Conservation (phyloP, 768 basidiomycete genomes). For the Macrolepiota albuminosa region DNA sequence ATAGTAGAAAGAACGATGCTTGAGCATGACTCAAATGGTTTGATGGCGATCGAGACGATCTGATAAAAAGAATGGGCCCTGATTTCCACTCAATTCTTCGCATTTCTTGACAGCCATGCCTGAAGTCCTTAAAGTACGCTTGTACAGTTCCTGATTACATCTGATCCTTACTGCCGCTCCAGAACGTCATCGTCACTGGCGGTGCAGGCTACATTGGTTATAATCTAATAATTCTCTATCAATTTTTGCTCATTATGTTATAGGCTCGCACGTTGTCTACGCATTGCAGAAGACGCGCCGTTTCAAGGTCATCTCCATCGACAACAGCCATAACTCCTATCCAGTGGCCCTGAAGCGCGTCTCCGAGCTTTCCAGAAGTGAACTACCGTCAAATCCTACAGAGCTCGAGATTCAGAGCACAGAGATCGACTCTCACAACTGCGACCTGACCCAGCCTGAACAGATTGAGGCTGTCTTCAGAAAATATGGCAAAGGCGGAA, state of each 20-base stretch:
- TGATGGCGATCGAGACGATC: constrained; percentile 10
- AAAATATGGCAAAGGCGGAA: constrained; percentile 80
- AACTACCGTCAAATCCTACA: constrained; percentile 62
- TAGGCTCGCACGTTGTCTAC: constrained; percentile 93
- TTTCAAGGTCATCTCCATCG: constrained; percentile 91
- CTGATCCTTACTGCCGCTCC: constrained; percentile 19
- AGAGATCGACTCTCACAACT: constrained; percentile 61
- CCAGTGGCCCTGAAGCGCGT: constrained; percentile 72
- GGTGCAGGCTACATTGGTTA: constrained; percentile 92
- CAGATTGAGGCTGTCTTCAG: constrained; percentile 78
- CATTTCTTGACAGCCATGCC: constrained; percentile 14
- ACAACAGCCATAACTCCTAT: constrained; percentile 93
- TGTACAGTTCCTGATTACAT: constrained; percentile 9
- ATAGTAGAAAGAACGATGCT: not conserved
- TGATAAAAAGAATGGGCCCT: constrained; percentile 11
- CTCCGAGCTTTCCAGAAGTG: constrained; percentile 71
- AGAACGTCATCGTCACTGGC: constrained; percentile 49
- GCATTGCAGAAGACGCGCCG: constrained; percentile 78
- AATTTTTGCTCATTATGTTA: constrained; percentile 9
- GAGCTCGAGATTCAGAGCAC: constrained; percentile 67
- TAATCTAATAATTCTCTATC: constrained; percentile 11
- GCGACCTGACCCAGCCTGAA: constrained; percentile 71
- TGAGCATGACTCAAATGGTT: not conserved
- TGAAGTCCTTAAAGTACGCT: constrained; percentile 42
- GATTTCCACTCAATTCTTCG: not conserved